Evolutionary conservation across 495 filamentous ascomycete genomes (phyloP).

Genomic region (Durotheca rogersii): DNA sequence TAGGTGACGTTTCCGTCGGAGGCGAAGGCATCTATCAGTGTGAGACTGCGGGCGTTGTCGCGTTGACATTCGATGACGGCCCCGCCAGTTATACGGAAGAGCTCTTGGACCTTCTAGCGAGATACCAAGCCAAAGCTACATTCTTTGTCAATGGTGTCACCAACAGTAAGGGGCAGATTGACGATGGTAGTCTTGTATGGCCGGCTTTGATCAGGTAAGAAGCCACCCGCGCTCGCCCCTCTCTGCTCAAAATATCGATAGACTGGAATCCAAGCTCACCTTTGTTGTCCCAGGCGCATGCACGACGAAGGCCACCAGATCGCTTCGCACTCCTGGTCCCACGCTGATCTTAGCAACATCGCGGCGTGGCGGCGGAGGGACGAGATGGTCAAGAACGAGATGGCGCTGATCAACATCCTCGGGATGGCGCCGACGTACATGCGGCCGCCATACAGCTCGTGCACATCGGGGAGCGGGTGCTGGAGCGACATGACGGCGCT

Average conservation of each 20-base stretch:
- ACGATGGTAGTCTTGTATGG: constrained; percentile 32
- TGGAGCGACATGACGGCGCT: constrained; percentile 51
- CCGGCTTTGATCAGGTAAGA: constrained; percentile 31
- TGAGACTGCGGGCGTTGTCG: constrained; percentile 55
- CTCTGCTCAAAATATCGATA: too few species aligned
- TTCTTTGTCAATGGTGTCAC: constrained; percentile 73
- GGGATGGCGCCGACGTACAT: constrained; percentile 75
- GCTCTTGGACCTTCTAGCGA: constrained; percentile 65
- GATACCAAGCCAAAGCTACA: constrained; percentile 63
- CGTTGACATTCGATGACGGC: constrained; percentile 70
- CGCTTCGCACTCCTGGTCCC: constrained; percentile 74
- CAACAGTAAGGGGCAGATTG: constrained; percentile 60
- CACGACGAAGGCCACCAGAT: constrained; percentile 65
- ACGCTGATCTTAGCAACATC: constrained; percentile 61
- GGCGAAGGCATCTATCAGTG: constrained; percentile 59
- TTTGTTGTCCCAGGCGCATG: constrained; percentile 54
- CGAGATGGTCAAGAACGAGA: constrained; percentile 69
- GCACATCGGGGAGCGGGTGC: constrained; percentile 49
- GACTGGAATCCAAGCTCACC: neutral
- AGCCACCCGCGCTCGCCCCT: too few species aligned
- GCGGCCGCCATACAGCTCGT: constrained; percentile 69
- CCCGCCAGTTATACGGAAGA: constrained; percentile 62
- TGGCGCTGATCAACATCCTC: constrained; percentile 66
- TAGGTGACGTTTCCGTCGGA: constrained; percentile 54
- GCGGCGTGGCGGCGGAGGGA: constrained; percentile 47